Evolutionary conservation across 495 filamentous ascomycete genomes (phyloP).

Genomic region (Rhypophila decipiens): DNA sequence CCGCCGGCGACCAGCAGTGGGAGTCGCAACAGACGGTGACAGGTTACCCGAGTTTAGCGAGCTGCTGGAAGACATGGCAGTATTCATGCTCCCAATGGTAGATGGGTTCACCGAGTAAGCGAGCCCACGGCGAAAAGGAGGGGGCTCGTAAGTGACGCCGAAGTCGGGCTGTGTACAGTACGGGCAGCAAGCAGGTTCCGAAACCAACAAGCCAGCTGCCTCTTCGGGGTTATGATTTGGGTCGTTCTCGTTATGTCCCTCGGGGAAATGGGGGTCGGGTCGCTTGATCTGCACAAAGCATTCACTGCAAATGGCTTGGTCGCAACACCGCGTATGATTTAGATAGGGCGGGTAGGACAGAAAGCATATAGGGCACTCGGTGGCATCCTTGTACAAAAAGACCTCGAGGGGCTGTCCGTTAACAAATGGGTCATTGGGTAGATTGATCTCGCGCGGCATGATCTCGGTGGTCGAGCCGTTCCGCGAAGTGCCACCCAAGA

Average conservation of each 20-base stretch:
- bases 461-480: slow-evolving; percentile 64
- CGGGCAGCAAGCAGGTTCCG: slow-evolving; percentile 87
- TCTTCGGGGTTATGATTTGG: slow-evolving; percentile 35
- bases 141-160: slow-evolving; percentile 84
- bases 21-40: slow-evolving; percentile 29
- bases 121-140: slow-evolving; percentile 80
- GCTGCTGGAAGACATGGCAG: slow-evolving; percentile 61
- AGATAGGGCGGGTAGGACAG: slow-evolving; percentile 92
- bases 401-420: slow-evolving; percentile 90
- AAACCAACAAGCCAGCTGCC: slow-evolving; percentile 67
- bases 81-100: slow-evolving; percentile 41
- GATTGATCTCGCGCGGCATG: slow-evolving; percentile 64
- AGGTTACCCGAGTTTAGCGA: slow-evolving; percentile 43
- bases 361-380: slow-evolving; percentile 95
- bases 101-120: slow-evolving; percentile 51
- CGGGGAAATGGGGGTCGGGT: slow-evolving; percentile 90
- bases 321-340: slow-evolving; percentile 94
- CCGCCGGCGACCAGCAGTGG: slow-evolving; percentile 43
- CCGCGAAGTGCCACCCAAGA: slow-evolving; percentile 63
- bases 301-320: slow-evolving; percentile 95
- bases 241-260: slow-evolving; percentile 59
- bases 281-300: slow-evolving; percentile 99
- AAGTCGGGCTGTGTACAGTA: slow-evolving; percentile 95
- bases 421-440: slow-evolving; percentile 79
- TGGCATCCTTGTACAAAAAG: slow-evolving; percentile 82